Conservation (phyloP, 1,139 yeast genomes). For the Yamadazyma triangularis region DNA sequence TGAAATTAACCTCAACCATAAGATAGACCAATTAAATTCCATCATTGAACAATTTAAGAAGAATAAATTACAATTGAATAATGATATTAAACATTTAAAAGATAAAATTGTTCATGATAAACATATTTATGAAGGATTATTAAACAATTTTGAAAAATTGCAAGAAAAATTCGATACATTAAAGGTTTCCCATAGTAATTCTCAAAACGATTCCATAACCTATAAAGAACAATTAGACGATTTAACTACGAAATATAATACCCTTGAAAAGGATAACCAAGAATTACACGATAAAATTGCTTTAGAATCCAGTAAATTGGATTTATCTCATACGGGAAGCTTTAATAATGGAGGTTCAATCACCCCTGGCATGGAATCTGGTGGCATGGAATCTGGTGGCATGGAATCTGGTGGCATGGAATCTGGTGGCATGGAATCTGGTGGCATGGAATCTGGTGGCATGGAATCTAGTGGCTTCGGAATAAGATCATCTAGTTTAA, state of each 20-base stretch:
- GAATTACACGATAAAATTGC: neutral
- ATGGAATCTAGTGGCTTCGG: neutral
- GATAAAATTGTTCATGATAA: conserved; percentile 11
- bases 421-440: no score
- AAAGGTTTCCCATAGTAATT: conserved; percentile 2
- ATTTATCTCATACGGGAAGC: neutral
- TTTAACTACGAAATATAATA: neutral
- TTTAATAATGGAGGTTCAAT: no score
- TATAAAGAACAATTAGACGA: neutral
- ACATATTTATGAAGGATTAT: neutral
- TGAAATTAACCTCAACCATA: conserved; percentile 48
- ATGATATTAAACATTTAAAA: conserved; percentile 24
- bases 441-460: no score
- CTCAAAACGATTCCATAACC: neutral
- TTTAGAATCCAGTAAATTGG: neutral
- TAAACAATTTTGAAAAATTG: conserved; percentile 1
- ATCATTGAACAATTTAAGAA: conserved; percentile 32
- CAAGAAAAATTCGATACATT: conserved; percentile 9
- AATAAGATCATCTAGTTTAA: neutral
- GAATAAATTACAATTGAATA: conserved; percentile 23
- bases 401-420: no score
- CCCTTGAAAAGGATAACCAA: neutral
- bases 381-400: no score
- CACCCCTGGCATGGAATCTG: no score
- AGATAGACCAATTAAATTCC: conserved; percentile 42